Conservation (phyloP, 768 basidiomycete genomes). For the Atractiella rhizophila region DNA sequence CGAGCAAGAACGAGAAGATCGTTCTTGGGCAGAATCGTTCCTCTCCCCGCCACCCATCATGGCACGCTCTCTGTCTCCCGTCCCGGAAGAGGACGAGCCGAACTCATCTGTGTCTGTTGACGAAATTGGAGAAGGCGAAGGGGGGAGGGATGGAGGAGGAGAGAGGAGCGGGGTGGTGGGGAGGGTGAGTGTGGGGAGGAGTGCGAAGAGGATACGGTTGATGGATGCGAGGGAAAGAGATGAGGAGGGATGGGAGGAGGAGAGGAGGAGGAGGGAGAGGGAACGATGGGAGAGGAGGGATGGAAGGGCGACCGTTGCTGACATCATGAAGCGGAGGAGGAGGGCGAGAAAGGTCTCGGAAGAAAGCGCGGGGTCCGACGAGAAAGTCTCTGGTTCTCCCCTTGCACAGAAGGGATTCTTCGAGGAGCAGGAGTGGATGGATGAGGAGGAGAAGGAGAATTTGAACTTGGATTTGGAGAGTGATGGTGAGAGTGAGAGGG, state of each 20-base stretch:
- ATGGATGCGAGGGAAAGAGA: neutral
- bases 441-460: constrained; percentile 12
- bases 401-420: constrained; percentile 24
- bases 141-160: constrained; percentile 18
- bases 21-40: neutral
- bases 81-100: neutral
- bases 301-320: neutral
- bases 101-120: neutral
- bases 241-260: neutral
- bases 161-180: constrained; percentile 19
- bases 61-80: neutral
- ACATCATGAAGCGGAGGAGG: neutral
- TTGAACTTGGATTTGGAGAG: too few relatives aligned
- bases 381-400: too few relatives aligned
- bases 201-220: neutral
- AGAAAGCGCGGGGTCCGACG: too few relatives aligned
- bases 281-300: neutral
- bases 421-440: constrained; percentile 18
- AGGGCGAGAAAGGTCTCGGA: too few relatives aligned
- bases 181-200: constrained; percentile 35
- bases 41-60: neutral
- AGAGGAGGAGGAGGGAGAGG: neutral
- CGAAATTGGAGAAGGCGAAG: neutral
- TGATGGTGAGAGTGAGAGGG: constrained; percentile 8
- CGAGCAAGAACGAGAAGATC: neutral